A percentile compares a stretch with the other conserved stretches of the same genome.
Conservation (phyloP, 176 grass and related monocot genomes). For the Pharus latifolius region DNA sequence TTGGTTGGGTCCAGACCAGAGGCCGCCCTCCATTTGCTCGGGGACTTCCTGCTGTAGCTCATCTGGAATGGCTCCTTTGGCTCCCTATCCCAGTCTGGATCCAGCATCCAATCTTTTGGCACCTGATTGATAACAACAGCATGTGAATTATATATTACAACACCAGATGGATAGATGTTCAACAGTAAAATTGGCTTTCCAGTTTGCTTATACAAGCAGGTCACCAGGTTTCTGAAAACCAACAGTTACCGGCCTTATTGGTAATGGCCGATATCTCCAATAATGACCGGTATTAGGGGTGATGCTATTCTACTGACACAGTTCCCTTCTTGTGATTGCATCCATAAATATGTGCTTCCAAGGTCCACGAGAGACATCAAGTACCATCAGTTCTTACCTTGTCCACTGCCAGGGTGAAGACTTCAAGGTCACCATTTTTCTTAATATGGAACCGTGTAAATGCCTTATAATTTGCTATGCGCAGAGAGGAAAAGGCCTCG, state of each 20-base stretch:
- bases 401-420: constrained; percentile 84
- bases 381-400: constrained; percentile 31
- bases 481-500: constrained; percentile 91
- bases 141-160: neutral
- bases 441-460: constrained; percentile 87
- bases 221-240: no score
- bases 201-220: no score
- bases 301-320: no score
- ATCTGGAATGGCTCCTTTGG: constrained; percentile 62
- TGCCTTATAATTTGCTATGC: constrained; percentile 94
- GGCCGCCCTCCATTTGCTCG: constrained; percentile 82
- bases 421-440: constrained; percentile 71
- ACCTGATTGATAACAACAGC: constrained; percentile 35
- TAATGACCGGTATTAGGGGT: no score
- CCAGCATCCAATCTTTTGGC: constrained; percentile 92
- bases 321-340: no score
- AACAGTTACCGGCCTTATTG: no score
- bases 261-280: no score
- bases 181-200: no score
- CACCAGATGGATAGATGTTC: no score
- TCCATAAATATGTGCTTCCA: neutral
- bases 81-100: constrained; percentile 88
- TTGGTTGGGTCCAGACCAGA: constrained; percentile 49
- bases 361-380: neutral
- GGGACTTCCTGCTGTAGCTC: constrained; percentile 66